These are phyloP conservation scores for Pilasporangium apinafurcum DNA, from an alignment of 352 stramenopile species.

Conservation along the genomic window DNA sequence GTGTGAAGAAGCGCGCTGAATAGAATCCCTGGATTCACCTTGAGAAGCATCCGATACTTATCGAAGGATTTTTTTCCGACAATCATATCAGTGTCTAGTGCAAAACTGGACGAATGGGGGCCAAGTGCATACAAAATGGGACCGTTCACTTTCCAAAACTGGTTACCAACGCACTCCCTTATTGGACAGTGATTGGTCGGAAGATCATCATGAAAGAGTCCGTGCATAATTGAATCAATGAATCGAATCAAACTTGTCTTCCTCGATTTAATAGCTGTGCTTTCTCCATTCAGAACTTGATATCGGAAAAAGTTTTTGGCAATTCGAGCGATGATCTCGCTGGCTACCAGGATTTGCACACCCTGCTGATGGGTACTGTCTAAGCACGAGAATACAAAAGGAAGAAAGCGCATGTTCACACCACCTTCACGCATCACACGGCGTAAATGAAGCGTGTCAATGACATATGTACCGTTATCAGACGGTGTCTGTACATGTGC, in stretches of 20 bases:
- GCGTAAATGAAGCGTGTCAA: slow-evolving; percentile 56
- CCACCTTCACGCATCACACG: slow-evolving; percentile 50
- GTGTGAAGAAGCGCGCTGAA: slow-evolving; percentile 49
- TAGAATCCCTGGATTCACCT: slow-evolving; percentile 46
- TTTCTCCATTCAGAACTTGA: slow-evolving; percentile 43
- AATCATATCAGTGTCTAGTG: slow-evolving; percentile 19
- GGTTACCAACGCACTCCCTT: slow-evolving; percentile 35
- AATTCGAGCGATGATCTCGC: slow-evolving; percentile 62
- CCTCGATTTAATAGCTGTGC: slow-evolving; percentile 23
- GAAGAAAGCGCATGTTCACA: slow-evolving; percentile 65
- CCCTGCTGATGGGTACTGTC: slow-evolving; percentile 36
- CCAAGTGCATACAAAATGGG: slow-evolving; percentile 58
- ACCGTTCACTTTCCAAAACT: slow-evolving; percentile 75
- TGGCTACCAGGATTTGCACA: slow-evolving; percentile 45
- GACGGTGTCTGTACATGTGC: slow-evolving; percentile 11
- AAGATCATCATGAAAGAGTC: slow-evolving; percentile 47
- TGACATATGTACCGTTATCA: slow-evolving; percentile 54
- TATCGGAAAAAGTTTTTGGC: slow-evolving; percentile 74
- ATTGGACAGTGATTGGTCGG: slow-evolving; percentile 12
- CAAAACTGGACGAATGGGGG: slow-evolving; percentile 47
- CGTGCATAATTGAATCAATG: slow-evolving; percentile 64
- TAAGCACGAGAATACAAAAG: slow-evolving; percentile 51
- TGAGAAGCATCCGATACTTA: slow-evolving; percentile 41
- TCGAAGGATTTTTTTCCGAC: slow-evolving; percentile 9
- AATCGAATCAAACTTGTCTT: slow-evolving; percentile 58